Conservation (phyloP, 2,329 filamentous ascomycete species). For the Colletotrichum aenigma region DNA sequence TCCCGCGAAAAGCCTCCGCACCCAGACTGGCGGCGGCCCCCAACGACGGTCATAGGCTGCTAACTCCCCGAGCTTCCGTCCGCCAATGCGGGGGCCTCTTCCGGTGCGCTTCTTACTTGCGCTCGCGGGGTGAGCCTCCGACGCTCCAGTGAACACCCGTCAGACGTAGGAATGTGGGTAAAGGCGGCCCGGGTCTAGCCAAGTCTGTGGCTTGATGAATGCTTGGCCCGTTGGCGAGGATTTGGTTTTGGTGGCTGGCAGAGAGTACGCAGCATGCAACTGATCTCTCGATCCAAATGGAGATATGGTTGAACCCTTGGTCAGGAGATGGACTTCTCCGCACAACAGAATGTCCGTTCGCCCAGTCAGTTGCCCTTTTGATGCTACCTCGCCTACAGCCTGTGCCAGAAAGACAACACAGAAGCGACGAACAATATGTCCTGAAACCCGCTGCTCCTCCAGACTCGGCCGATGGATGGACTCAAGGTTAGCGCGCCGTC, state of each 20-base stretch:
- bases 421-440: background rate
- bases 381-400: background rate
- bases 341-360: background rate
- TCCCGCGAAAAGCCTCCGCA: constrained; percentile 15
- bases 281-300: background rate
- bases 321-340: background rate
- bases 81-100: constrained; percentile 1
- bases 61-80: background rate
- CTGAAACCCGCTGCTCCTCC: background rate
- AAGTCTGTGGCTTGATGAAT: background rate
- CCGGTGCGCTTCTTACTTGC: background rate
- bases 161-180: background rate
- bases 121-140: background rate
- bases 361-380: background rate
- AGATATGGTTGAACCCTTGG: background rate
- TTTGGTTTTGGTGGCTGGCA: background rate
- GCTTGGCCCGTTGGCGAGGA: background rate
- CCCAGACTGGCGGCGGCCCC: background rate
- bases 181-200: background rate
- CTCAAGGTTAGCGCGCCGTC: background rate
- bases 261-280: background rate
- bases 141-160: background rate
- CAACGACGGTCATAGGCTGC: background rate
- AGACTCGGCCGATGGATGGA: background rate
- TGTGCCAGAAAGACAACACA: background rate